Evolutionary conservation across 1,284 basidiomycete species (phyloP), one percentile per base, ranked within the genome.

Genomic region (Polyporus tsugae): DNA sequence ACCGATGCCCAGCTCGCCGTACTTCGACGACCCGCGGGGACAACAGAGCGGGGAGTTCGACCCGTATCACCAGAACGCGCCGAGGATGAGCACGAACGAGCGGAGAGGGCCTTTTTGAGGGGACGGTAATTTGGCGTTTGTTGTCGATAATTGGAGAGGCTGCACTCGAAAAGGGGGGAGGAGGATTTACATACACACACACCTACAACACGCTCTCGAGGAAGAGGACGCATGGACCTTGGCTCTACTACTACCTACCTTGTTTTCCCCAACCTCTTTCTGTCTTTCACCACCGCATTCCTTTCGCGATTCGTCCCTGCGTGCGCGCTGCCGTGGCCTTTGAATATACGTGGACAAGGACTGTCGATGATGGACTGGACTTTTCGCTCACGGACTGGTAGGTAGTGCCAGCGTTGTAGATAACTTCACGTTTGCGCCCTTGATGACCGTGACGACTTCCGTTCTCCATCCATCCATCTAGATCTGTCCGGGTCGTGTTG

Each of bases 21-120:
- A 87, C 77, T 80, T 77, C 64, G 87, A 90, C 72, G 79, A 82
- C n/a, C 74, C 74, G 33, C 75, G 73, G 62, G 60, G 62, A 60
- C 66, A 68, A 4, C 10, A 22, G 62, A 78, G 74, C 35, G 70
- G 62, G 63, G 77, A 78, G 74, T 77, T 74, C 60, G 78, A 79
- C 63, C 76, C 76, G 11, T 79, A 79, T 67, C 74, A 75, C 70
- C 72, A 73, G 71, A 73, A 72, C 60, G 63, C 68, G 62, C 70
- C 69, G 46, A 62, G 71, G n/a, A 69, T 71, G 66, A 71, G 69
- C 68, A 66, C 70, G 15, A 66, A 64, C 61, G 65, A 63, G 65
- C 44, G 64, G 57, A 69, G 72, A 60, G 70, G 70, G 64, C 70
- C 70, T 64, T 72, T 67, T 60, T 72, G 68, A 69, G n/a, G 19